These are phyloP conservation scores for Hypoxylon crocopeplum DNA, from an alignment of 495 filamentous ascomycete genomes.

Conservation along the genomic window DNA sequence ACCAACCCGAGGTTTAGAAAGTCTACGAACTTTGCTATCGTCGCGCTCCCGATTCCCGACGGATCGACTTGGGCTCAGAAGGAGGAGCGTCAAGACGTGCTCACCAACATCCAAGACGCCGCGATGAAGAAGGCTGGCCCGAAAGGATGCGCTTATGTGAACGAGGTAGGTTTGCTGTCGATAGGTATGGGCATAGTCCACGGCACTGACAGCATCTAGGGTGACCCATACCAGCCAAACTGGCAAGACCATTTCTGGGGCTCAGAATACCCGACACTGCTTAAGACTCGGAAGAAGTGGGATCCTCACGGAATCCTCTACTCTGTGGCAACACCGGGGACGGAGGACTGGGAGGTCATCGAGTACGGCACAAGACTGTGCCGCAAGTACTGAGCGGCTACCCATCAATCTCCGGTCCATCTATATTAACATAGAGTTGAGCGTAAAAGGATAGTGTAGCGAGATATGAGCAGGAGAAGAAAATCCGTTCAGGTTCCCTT, in stretches of 20 bases:
- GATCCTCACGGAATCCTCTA: slow-evolving; percentile 64
- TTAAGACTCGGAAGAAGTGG: slow-evolving; percentile 60
- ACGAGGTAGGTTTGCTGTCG: slow-evolving; percentile 42
- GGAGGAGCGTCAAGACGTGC: slow-evolving; percentile 44
- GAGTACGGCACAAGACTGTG: slow-evolving; percentile 52
- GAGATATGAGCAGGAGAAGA: background rate
- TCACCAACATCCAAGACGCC: slow-evolving; percentile 54
- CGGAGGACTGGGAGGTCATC: slow-evolving; percentile 54
- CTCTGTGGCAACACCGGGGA: slow-evolving; percentile 51
- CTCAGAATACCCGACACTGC: slow-evolving; percentile 52
- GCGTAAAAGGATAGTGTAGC: background rate
- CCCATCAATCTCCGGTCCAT: too few relatives aligned
- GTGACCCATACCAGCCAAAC: slow-evolving; percentile 61
- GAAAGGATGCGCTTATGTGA: slow-evolving; percentile 52
- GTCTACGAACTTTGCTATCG: slow-evolving; percentile 58
- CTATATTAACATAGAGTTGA: background rate
- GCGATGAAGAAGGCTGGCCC: slow-evolving; percentile 52
- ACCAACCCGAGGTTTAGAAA: slow-evolving; percentile 52
- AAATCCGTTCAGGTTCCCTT: too few relatives aligned
- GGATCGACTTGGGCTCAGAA: slow-evolving; percentile 47
- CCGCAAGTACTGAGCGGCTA: slow-evolving; percentile 35
- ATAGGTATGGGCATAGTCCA: background rate
- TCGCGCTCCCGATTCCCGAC: slow-evolving; percentile 42
- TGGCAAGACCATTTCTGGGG: slow-evolving; percentile 65
- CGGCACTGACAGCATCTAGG: slow-evolving; percentile 38